phyloP scores from a whole-genome alignment of 2,329 filamentous ascomycete species.

The Herpotrichia juniperi region DNA sequence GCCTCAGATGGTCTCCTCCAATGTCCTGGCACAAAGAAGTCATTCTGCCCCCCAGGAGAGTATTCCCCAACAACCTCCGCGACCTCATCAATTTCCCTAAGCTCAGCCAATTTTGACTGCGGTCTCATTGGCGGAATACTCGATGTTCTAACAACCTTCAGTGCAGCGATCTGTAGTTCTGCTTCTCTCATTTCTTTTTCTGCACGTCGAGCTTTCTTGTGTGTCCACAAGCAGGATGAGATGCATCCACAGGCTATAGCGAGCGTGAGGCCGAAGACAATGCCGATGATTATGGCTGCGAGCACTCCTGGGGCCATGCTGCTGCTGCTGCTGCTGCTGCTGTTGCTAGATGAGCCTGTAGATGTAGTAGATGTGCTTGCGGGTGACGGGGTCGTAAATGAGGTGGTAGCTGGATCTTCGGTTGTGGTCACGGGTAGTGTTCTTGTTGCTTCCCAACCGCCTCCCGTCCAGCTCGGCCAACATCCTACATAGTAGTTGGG shows the following conservation, averaged over 20 bases:
- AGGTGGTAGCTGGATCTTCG: not conserved
- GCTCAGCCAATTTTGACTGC: not conserved
- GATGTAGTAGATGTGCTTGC: not conserved
- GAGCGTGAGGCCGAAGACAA: not conserved
- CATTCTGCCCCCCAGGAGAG: not conserved
- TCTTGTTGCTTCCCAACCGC: not conserved
- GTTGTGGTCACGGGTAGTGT: not conserved
- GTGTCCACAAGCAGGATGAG: not conserved
- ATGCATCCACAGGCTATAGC: not conserved
- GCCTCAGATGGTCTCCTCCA: not conserved
- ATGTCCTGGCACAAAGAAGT: not conserved
- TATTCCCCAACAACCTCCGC: not conserved
- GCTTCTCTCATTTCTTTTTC: not conserved
- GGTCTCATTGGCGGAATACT: not conserved
- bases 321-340: not conserved
- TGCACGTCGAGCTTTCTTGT: not conserved
- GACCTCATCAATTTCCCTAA: not conserved
- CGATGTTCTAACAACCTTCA: not conserved
- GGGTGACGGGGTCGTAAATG: not conserved
- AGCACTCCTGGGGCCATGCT: not conserved
- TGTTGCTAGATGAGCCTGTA: too few relatives aligned
- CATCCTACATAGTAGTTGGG: not conserved
- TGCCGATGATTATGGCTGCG: not conserved
- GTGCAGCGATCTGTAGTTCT: too few relatives aligned
- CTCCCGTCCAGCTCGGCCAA: conserved; percentile 7